phyloP scores from a whole-genome alignment of 2,329 filamentous ascomycete species.

The Metarhizium robertsii region DNA sequence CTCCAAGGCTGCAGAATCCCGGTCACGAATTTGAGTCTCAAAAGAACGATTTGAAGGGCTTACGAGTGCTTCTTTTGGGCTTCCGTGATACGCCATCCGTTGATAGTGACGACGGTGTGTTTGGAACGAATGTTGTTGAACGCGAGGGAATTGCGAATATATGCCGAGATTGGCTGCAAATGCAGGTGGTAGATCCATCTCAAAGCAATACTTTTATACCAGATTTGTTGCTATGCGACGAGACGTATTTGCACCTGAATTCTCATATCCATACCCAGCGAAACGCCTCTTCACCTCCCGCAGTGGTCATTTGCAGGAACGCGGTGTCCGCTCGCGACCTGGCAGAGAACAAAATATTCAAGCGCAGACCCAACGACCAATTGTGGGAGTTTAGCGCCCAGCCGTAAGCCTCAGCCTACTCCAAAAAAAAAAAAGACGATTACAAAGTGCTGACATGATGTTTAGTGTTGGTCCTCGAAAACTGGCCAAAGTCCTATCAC shows the following conservation, averaged over 20 bases:
- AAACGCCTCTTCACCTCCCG: constrained; percentile 5
- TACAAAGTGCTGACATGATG: background rate
- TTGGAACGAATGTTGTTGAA: constrained; percentile 6
- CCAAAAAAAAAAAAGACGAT: background rate
- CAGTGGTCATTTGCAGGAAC: constrained; percentile 5
- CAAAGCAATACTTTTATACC: constrained; percentile 10
- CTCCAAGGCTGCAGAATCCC: constrained; percentile 1
- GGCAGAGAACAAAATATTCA: background rate
- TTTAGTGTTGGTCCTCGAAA: constrained; percentile 26
- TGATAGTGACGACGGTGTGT: background rate
- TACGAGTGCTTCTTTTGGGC: constrained; percentile 20
- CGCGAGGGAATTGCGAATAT: constrained; percentile 10
- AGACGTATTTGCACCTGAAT: constrained; percentile 16
- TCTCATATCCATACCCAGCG: constrained; percentile 10
- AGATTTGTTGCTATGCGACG: constrained; percentile 17
- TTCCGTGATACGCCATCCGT: constrained; percentile 9
- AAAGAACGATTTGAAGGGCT: constrained; percentile 18
- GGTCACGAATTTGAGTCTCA: constrained; percentile 20
- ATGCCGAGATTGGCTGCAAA: constrained; percentile 23
- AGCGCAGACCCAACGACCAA: constrained; percentile 6
- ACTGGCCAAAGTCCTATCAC: constrained; percentile 13
- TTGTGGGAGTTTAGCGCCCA: constrained; percentile 29
- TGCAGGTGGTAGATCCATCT: constrained; percentile 15
- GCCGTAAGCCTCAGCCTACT: constrained; percentile 17
- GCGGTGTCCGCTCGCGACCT: constrained; percentile 2